phyloP scores from a whole-genome alignment of 345 rosid species.

The Luvunga scandens region DNA sequence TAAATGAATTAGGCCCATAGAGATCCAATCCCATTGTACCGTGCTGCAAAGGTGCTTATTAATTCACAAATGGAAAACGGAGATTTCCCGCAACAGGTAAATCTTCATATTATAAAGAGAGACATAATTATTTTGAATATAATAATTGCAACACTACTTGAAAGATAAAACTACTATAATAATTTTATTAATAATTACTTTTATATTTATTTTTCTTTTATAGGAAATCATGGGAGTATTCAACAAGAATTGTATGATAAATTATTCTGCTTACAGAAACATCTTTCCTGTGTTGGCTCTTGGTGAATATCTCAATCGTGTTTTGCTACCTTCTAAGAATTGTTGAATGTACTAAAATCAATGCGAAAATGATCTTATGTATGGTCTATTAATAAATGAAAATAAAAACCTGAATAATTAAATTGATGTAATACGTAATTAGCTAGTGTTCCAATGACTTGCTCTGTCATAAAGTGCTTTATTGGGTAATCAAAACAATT shows the following conservation, averaged over 20 bases:
- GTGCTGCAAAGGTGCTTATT: slow-evolving; percentile 46
- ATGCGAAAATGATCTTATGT: too few relatives aligned
- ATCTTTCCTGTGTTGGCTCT: slow-evolving; percentile 71
- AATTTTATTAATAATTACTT: too few relatives aligned
- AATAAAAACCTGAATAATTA: too few relatives aligned
- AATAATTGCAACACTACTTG: neutral
- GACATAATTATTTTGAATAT: too few relatives aligned
- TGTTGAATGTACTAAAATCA: neutral
- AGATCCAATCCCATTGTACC: slow-evolving; percentile 57
- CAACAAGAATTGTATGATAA: slow-evolving; percentile 63
- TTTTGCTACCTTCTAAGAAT: neutral
- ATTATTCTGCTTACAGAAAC: slow-evolving; percentile 53
- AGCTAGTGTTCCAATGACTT: too few relatives aligned
- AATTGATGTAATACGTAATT: too few relatives aligned
- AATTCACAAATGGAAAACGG: slow-evolving; percentile 62
- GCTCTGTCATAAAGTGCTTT: too few relatives aligned
- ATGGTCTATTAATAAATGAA: neutral
- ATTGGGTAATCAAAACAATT: neutral
- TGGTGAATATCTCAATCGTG: slow-evolving; percentile 47
- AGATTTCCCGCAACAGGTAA: slow-evolving; percentile 72
- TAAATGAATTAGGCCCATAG: slow-evolving; percentile 34
- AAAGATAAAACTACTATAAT: too few relatives aligned
- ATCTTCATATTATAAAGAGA: too few relatives aligned
- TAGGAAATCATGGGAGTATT: slow-evolving; percentile 69
- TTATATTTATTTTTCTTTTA: too few relatives aligned